Conservation (phyloP, 78 protist genomes). For the Dictyostelium brefeldianum region DNA sequence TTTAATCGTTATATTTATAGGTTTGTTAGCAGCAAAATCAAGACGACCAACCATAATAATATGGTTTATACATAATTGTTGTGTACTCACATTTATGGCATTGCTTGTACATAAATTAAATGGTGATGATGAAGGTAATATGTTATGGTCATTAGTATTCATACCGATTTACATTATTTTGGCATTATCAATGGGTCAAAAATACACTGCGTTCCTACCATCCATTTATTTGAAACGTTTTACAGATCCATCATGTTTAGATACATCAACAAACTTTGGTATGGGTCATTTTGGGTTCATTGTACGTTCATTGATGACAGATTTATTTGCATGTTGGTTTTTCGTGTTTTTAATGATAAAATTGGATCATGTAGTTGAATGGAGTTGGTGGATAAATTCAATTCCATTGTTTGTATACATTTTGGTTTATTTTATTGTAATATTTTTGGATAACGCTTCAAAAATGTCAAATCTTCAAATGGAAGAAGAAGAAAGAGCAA, state of each 20-base stretch:
- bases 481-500: not conserved
- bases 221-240: conserved; percentile 7
- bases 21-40: not conserved
- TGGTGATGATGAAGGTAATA: not conserved
- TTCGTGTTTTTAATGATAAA: conserved; percentile 16
- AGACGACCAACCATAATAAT: not conserved
- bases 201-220: not conserved
- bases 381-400: conserved; percentile 67
- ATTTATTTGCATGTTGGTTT: conserved; percentile 10
- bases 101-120: not conserved
- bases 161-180: conserved; percentile 38
- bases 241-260: not conserved
- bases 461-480: not conserved
- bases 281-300: conserved; percentile 37
- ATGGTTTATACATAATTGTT: not conserved
- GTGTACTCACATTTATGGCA: not conserved
- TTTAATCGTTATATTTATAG: not conserved
- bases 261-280: conserved; percentile 17
- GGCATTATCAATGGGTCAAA: not conserved
- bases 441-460: not conserved
- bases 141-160: conserved; percentile 48
- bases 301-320: not conserved
- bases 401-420: conserved; percentile 33
- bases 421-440: not conserved
- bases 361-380: conserved; percentile 28